Evolutionary conservation across 805 yeast genomes (phyloP), one percentile per base, ranked within the genome.

Genomic region (Osmozyma mogii): DNA sequence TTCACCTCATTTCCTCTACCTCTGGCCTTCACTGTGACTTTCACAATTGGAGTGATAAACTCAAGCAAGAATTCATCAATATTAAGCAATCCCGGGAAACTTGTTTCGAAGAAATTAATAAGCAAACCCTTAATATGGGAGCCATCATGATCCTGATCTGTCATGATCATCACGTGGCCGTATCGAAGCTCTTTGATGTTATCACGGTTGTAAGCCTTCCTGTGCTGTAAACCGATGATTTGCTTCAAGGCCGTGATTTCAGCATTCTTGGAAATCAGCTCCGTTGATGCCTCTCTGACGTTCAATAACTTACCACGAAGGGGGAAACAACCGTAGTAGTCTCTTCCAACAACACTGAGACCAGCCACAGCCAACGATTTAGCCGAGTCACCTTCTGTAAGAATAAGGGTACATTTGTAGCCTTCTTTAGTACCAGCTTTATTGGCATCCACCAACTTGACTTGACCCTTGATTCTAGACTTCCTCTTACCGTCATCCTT

Each of bases 141-240:
- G 37, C 98, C 98, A 69, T 92, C 98, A 45, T 88, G 95, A 84
- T 92, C 98, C 61, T 92, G 98, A 81, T 92, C 98, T 5, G 98
- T 87, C 97, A 92, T 92, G 52, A 92, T 87, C 97, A 92, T 92
- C 29, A 92, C 72, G 53, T 87, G 95, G 21, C 98, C 98, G 50
- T 92, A 92, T 53, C 98, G 75, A 38, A 92, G 64, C 4, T 80
- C 76, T 34, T 72, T 72, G 10, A 82, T 65, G 40, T 78, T 80
- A 13, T 76, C 78, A 1, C 54, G 35, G 12, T 54, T 60, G 51
- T 92, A 92, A 24, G 65, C 67, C 58, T 85, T 89, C 46, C 82
- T 85, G 58, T 92, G 98, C 54, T 88, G 96, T 32, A 92, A 65
- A 13, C 98, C 98, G 65, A 92, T 82, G 45, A 92, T 92, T 52